Conservation (phyloP, 23 red algal genomes). For the Gracilaria vermiculophylla region DNA sequence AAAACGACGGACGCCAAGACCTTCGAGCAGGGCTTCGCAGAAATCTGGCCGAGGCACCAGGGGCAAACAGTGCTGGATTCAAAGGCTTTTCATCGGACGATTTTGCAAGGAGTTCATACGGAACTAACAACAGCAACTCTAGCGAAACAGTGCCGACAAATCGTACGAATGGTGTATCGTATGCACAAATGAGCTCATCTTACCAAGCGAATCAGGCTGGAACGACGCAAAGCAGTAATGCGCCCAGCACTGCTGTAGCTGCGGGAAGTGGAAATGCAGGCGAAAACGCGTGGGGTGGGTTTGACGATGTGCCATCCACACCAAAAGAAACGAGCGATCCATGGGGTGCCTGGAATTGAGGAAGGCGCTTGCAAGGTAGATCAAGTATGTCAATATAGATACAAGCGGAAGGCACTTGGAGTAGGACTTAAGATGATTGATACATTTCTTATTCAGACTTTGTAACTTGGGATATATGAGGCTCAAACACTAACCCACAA, state of each 20-base stretch:
- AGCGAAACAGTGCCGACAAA: conserved; percentile 4
- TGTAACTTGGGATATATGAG: not conserved
- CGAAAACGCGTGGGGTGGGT: conserved; percentile 45
- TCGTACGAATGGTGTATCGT: conserved; percentile 1
- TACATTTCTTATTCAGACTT: conserved; percentile 23
- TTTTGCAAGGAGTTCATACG: conserved; percentile 43
- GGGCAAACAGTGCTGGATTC: conserved; percentile 40
- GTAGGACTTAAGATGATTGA: not conserved
- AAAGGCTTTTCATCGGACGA: conserved; percentile 67
- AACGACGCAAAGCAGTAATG: not conserved
- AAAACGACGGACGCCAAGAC: conserved; percentile 52
- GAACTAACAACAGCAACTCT: conserved; percentile 17
- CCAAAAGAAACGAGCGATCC: conserved; percentile 52
- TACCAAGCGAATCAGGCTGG: not conserved
- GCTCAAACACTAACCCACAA: conserved; percentile 14
- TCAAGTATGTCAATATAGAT: not conserved
- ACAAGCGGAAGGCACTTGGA: not conserved
- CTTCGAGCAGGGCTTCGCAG: conserved; percentile 38
- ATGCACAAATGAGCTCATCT: conserved; percentile 9
- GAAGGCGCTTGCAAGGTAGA: not conserved
- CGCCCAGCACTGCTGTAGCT: not conserved
- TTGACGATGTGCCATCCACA: conserved; percentile 35
- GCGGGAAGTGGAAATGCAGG: not conserved
- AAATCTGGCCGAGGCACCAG: conserved; percentile 33
- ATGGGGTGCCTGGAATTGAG: conserved; percentile 71